These are phyloP conservation scores for Cladophialophora carrionii DNA, from an alignment of 2,329 filamentous ascomycete species.

Conservation along the genomic window DNA sequence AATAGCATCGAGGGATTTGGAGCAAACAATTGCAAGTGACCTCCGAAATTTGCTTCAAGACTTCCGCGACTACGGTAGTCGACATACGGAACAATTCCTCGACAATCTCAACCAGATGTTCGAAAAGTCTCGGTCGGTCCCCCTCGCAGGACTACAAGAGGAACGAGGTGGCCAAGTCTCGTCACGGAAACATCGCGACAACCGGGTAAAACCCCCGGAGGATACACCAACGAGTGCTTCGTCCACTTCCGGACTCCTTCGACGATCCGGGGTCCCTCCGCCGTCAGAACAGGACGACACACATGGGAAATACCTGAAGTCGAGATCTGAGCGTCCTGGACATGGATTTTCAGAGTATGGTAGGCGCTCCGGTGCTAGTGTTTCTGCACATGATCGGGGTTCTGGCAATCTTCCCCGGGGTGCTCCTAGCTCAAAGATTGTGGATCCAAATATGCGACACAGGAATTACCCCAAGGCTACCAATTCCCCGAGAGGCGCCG, in stretches of 20 bases:
- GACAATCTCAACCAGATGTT: background rate
- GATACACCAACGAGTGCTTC: background rate
- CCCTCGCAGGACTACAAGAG: background rate
- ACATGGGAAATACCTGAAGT: too few species aligned
- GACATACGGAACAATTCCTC: background rate
- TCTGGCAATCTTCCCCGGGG: too few species aligned
- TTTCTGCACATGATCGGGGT: too few species aligned
- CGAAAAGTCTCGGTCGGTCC: fast-evolving
- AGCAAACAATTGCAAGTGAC: background rate
- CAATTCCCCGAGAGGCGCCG: too few species aligned
- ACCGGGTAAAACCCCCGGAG: background rate
- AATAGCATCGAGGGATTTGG: background rate
- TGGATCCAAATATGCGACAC: too few species aligned
- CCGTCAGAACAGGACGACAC: too few species aligned
- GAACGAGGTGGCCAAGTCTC: background rate
- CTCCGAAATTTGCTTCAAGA: background rate
- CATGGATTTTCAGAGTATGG: too few species aligned
- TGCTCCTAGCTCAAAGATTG: too few species aligned
- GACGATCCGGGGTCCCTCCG: too few species aligned
- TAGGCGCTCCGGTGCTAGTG: too few species aligned
- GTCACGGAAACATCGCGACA: background rate
- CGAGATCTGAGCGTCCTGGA: too few species aligned
- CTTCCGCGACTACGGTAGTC: background rate
- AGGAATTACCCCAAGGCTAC: too few species aligned
- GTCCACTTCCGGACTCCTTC: background rate